Evolutionary conservation across 2,329 filamentous ascomycete genomes (phyloP), one percentile per base, ranked within the genome.

Genomic region (Coniella lustricola): DNA sequence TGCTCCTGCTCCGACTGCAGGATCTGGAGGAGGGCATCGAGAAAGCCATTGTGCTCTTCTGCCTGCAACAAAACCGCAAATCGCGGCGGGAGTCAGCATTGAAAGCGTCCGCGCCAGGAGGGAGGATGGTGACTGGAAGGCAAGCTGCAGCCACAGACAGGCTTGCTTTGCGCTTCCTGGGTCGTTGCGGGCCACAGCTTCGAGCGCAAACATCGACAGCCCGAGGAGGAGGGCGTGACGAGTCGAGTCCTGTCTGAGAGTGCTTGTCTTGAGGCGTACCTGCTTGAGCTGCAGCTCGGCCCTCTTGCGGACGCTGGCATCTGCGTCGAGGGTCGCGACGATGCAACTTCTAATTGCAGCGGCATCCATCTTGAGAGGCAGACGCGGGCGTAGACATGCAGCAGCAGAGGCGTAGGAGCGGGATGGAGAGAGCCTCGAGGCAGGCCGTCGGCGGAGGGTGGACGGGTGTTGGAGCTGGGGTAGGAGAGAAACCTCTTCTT

Each of bases 21-120:
- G 62, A 98, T 90, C 65, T 94, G 88, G 61, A 96, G 76, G 54
- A 97, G 81, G 59, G 88, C 87, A 67, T 93, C 87, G 64, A 87
- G 85, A 68, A 98, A 97, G 57, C 90, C 90, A 53, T 86, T 76
- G 67, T 90, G 84, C 59, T 88, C 83, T 73, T 97, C 91, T 65
- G 93, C 89, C 90, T 96, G 64, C 34, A 10, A 5, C 25, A 10
- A 10, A 53, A 49, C 29, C 40, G 51, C 32, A 52, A 43, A 41
- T 52, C 41, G 48, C 42, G 41, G 18, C 25, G 39, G 41, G 18
- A 37, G 51, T 59, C 52, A 59, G 58, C 50, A 49, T 53, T 22
- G 37, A 29, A 47, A 36, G 49, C 39, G 32, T 34, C 32, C 49
- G 38, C 48, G 51, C 51, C 48, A 51, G 45, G 29, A 44, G 51